Percentiles rank a stretch among this genome's conserved stretches.
Conservation (phyloP, 805 yeast genomes). For the Tetrapisispora iriomotensis region DNA sequence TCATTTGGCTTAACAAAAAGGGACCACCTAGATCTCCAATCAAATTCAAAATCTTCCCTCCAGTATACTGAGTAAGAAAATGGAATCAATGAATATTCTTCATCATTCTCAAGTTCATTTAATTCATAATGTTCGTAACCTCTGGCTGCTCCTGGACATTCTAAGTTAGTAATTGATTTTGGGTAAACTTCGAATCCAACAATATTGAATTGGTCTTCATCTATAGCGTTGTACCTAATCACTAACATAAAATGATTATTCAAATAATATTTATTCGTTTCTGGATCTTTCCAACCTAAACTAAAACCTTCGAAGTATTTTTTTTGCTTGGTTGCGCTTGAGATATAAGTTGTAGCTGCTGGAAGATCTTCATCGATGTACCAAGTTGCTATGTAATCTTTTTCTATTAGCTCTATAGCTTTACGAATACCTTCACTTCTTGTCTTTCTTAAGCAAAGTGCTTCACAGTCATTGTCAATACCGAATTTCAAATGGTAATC, state of each 20-base stretch:
- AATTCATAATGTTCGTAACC: constrained; percentile 49
- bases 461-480: constrained; percentile 52
- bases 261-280: constrained; percentile 44
- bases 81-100: constrained; percentile 42
- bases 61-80: constrained; percentile 82
- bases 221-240: constrained; percentile 53
- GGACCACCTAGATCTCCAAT: constrained; percentile 66
- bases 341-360: constrained; percentile 74
- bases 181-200: constrained; percentile 91
- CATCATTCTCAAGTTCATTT: constrained; percentile 30
- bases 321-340: constrained; percentile 46
- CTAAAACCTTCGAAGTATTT: constrained; percentile 85
- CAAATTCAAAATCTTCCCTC: constrained; percentile 65
- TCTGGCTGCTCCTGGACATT: constrained; percentile 69
- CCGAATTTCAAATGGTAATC: constrained; percentile 58
- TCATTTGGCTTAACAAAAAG: constrained; percentile 32
- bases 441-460: constrained; percentile 60
- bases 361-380: constrained; percentile 65
- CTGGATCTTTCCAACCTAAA: constrained; percentile 54
- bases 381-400: constrained; percentile 79
- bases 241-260: constrained; percentile 80
- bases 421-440: constrained; percentile 39
- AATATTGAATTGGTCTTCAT: constrained; percentile 42
- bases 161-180: constrained; percentile 54
- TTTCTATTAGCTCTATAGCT: constrained; percentile 52